Evolutionary conservation across 495 filamentous ascomycete species (phyloP).

Genomic region (Cercophora scortea): DNA sequence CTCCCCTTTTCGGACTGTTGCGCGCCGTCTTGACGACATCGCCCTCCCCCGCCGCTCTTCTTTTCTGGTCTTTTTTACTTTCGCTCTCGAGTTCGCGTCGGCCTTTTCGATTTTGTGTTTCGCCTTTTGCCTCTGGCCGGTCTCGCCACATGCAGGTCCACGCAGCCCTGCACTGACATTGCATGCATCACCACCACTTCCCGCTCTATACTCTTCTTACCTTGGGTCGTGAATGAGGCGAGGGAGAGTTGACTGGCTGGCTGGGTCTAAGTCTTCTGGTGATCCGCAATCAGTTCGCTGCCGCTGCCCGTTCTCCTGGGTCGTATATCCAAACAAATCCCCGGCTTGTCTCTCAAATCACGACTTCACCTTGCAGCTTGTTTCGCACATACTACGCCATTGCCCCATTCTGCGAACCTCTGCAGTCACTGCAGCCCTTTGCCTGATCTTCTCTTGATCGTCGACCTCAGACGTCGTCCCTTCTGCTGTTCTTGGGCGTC

Average conservation of each 20-base stretch:
- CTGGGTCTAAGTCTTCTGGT: neutral
- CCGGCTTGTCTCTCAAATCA: conserved; percentile 5
- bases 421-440: conserved; percentile 8
- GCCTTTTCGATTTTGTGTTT: neutral
- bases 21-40: conserved; percentile 20
- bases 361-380: neutral
- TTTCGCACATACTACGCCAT: conserved; percentile 2
- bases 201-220: no score
- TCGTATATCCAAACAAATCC: conserved; percentile 6
- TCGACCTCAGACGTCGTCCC: conserved; percentile 21
- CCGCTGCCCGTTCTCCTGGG: no score
- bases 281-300: neutral
- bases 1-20: neutral
- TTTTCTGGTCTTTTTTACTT: conserved; percentile 1
- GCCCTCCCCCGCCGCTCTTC: neutral
- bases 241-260: no score
- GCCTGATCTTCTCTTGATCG: conserved; percentile 37
- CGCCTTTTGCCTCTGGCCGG: conserved; percentile 2
- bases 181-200: no score
- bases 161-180: neutral
- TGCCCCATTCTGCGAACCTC: conserved; percentile 7
- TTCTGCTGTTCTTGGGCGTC: conserved; percentile 4
- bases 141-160: neutral
- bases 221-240: no score
- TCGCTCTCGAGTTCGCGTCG: neutral